phyloP scores from a whole-genome alignment of 768 basidiomycete species.

The Thelephora ganbajun region DNA sequence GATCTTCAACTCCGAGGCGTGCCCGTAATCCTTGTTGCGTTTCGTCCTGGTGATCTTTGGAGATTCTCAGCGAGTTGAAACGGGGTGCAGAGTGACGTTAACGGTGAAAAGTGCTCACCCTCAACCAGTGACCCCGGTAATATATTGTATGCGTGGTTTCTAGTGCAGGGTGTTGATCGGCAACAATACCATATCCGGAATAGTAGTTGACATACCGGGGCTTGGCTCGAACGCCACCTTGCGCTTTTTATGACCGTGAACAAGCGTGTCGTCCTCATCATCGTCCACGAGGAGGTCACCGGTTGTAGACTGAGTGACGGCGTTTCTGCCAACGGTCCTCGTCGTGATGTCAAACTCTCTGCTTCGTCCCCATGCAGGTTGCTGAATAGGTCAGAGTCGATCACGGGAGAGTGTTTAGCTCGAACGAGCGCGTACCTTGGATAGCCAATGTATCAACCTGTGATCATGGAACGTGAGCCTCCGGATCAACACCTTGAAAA shows the following conservation, averaged over 20 bases:
- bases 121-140: conserved; percentile 81
- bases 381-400: conserved; percentile 27
- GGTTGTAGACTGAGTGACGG: conserved; percentile 50
- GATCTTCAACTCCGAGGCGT: conserved; percentile 63
- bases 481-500: conserved; percentile 4
- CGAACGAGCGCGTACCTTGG: conserved; percentile 38
- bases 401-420: conserved; percentile 6
- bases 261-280: conserved; percentile 39
- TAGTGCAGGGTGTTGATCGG: conserved; percentile 16
- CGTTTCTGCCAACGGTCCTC: conserved; percentile 49
- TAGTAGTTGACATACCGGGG: conserved; percentile 35
- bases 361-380: conserved; percentile 83
- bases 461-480: conserved; percentile 2
- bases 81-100: conserved; percentile 6
- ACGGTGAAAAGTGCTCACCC: conserved; percentile 30
- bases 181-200: conserved; percentile 8
- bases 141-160: conserved; percentile 84
- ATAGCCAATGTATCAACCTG: conserved; percentile 84
- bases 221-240: conserved; percentile 82
- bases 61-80: conserved; percentile 33
- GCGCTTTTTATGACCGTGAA: conserved; percentile 60
- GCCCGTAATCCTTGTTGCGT: conserved; percentile 64
- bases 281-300: conserved; percentile 77
- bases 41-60: conserved; percentile 67
- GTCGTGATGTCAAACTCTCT: conserved; percentile 86